A percentile compares a stretch with the other conserved stretches of the same genome.
phyloP scores from a whole-genome alignment of 2,329 filamentous ascomycete genomes.

The Alternaria sp. region DNA sequence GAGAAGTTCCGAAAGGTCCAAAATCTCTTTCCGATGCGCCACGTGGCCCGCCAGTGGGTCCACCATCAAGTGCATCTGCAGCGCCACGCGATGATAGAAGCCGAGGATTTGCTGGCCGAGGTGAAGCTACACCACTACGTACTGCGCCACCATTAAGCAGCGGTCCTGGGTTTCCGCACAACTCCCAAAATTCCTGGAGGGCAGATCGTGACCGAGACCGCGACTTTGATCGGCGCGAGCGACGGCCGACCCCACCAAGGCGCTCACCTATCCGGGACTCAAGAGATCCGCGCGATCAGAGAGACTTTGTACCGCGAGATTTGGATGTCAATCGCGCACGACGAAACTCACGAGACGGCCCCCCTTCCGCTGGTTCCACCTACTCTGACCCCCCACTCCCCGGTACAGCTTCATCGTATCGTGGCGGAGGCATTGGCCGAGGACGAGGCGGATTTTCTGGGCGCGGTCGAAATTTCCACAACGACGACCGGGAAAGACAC shows the following conservation, averaged over 20 bases:
- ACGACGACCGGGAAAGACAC: conserved; percentile 57
- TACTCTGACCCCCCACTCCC: conserved; percentile 70
- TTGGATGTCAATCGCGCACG: conserved; percentile 72
- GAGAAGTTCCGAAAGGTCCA: conserved; percentile 79
- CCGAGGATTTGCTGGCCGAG: conserved; percentile 63
- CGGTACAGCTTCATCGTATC: conserved; percentile 58
- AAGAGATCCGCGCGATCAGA: conserved; percentile 67
- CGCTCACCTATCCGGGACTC: conserved; percentile 67
- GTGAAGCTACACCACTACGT: conserved; percentile 68
- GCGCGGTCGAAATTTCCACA: conserved; percentile 55
- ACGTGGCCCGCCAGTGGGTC: conserved; percentile 45
- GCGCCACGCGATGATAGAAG: conserved; percentile 63
- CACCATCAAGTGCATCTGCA: conserved; percentile 39
- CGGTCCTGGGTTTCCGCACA: conserved; percentile 28
- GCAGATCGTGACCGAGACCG: conserved; percentile 59
- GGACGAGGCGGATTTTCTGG: conserved; percentile 57
- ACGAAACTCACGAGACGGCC: conserved; percentile 74
- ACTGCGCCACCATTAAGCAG: conserved; percentile 58
- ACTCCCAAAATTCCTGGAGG: conserved; percentile 59
- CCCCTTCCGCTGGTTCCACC: conserved; percentile 72
- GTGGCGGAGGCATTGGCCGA: conserved; percentile 60
- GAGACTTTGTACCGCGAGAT: conserved; percentile 66
- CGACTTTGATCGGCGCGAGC: conserved; percentile 61
- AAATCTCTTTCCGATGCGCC: conserved; percentile 75
- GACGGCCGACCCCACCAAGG: conserved; percentile 67